These are phyloP conservation scores for Eucalyptus decipiens DNA, from an alignment of 345 rosid species.

Conservation along the genomic window DNA sequence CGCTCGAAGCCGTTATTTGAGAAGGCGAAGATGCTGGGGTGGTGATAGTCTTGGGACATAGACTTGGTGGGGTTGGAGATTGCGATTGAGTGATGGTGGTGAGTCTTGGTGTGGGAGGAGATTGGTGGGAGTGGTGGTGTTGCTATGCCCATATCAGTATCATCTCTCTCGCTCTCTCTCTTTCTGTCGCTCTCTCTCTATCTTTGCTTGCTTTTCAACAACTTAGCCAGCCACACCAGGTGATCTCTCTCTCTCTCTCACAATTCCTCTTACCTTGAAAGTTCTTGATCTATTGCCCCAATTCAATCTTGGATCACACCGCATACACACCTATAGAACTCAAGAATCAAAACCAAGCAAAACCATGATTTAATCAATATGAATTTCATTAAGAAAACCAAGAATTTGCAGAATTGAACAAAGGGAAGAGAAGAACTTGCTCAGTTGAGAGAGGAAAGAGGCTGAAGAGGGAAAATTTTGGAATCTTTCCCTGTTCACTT, in stretches of 20 bases:
- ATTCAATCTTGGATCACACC: neutral
- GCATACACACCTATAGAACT: neutral
- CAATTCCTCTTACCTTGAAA: neutral
- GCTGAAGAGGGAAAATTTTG: neutral
- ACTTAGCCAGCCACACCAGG: neutral
- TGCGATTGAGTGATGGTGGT: neutral
- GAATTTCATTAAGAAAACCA: neutral
- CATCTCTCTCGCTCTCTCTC: constrained; percentile 15
- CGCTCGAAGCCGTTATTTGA: constrained; percentile 59
- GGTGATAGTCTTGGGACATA: constrained; percentile 83
- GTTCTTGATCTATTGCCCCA: neutral
- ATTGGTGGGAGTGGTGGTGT: constrained; percentile 14
- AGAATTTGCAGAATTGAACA: neutral
- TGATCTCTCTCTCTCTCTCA: neutral
- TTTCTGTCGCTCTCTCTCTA: neutral
- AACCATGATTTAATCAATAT: neutral
- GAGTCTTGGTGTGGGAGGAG: constrained; percentile 8
- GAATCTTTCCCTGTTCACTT: neutral
- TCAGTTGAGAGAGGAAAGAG: neutral
- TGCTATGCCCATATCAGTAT: constrained; percentile 67
- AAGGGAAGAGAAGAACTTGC: neutral
- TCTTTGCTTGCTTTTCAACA: neutral
- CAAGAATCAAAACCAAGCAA: neutral
- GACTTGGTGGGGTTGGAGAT: constrained; percentile 26
- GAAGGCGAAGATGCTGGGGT: constrained; percentile 57